These are phyloP conservation scores for Phytophthora aleatoria DNA, from an alignment of 352 stramenopile species.

Conservation along the genomic window DNA sequence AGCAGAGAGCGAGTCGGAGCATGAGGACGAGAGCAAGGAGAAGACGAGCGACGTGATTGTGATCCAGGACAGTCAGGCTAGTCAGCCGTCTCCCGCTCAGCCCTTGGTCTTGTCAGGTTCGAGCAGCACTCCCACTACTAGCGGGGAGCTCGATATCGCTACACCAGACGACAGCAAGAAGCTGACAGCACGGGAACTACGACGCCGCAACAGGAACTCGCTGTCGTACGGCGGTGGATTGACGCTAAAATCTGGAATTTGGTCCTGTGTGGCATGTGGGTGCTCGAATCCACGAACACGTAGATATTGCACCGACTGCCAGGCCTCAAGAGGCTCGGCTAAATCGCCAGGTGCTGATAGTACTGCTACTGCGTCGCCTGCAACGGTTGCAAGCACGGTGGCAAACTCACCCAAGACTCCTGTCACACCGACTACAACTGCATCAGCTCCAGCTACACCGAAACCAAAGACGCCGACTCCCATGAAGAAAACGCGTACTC, in stretches of 20 bases:
- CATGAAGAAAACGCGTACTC: constrained; percentile 13
- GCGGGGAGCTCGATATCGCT: constrained; percentile 18
- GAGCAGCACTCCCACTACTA: constrained; percentile 13
- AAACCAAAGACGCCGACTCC: constrained; percentile 14
- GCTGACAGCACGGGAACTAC: constrained; percentile 35
- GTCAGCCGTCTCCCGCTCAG: constrained; percentile 9
- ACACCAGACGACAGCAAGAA: constrained; percentile 18
- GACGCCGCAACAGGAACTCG: constrained; percentile 29
- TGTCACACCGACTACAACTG: constrained; percentile 4
- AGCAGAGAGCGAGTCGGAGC: constrained; percentile 41
- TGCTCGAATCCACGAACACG: constrained; percentile 55
- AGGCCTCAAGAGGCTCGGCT: constrained; percentile 27
- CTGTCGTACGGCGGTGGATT: constrained; percentile 29
- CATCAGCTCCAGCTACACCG: constrained; percentile 3
- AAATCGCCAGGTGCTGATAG: constrained; percentile 25
- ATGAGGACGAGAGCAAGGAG: constrained; percentile 16
- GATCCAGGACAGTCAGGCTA: constrained; percentile 31
- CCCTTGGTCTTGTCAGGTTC: constrained; percentile 5
- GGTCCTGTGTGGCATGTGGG: constrained; percentile 57
- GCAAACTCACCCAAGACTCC: constrained; percentile 19
- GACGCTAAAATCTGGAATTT: constrained; percentile 48
- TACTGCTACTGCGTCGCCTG: constrained; percentile 7
- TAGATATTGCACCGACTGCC: constrained; percentile 57
- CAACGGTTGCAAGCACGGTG: constrained; percentile 15
- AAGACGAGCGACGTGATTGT: constrained; percentile 18